A percentile compares a stretch with the other conserved stretches of the same genome.
Evolutionary conservation across 768 basidiomycete species (phyloP).

Genomic region (Pleurotus cornucopiae): DNA sequence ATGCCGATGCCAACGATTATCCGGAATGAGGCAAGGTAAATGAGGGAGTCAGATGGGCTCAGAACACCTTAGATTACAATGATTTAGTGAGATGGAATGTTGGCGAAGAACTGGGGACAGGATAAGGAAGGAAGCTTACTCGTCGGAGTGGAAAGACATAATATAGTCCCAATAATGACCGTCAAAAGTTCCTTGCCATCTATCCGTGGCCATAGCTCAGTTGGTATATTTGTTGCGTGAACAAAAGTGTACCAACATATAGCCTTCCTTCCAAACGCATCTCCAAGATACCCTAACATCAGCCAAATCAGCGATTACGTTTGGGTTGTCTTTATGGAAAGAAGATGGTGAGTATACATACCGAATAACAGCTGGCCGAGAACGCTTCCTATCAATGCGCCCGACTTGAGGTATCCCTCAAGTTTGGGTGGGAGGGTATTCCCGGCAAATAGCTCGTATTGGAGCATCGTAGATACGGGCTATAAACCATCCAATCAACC

Average conservation of each 20-base stretch:
- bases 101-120: neutral
- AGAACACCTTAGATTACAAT: slow-evolving; percentile 19
- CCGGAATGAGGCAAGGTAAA: slow-evolving; percentile 64
- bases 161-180: slow-evolving; percentile 74
- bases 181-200: slow-evolving; percentile 80
- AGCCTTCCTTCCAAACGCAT: slow-evolving; percentile 64
- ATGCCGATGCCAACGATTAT: slow-evolving; percentile 76
- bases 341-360: slow-evolving; percentile 14
- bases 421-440: slow-evolving; percentile 44
- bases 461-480: slow-evolving; percentile 67
- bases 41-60: slow-evolving; percentile 44
- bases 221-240: slow-evolving; percentile 1
- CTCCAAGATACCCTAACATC: slow-evolving; percentile 53
- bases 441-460: slow-evolving; percentile 58
- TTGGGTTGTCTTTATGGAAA: neutral
- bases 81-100: neutral
- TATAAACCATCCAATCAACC: slow-evolving; percentile 15
- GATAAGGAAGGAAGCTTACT: slow-evolving; percentile 22
- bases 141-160: slow-evolving; percentile 64
- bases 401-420: slow-evolving; percentile 59
- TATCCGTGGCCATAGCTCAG: slow-evolving; percentile 15
- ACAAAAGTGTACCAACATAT: slow-evolving; percentile 37
- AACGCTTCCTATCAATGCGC: slow-evolving; percentile 70
- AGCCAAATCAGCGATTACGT: neutral
- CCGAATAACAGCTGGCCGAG: slow-evolving; percentile 66